Conservation (phyloP, 257 asterid genomes). For the Petunia axillaris region DNA sequence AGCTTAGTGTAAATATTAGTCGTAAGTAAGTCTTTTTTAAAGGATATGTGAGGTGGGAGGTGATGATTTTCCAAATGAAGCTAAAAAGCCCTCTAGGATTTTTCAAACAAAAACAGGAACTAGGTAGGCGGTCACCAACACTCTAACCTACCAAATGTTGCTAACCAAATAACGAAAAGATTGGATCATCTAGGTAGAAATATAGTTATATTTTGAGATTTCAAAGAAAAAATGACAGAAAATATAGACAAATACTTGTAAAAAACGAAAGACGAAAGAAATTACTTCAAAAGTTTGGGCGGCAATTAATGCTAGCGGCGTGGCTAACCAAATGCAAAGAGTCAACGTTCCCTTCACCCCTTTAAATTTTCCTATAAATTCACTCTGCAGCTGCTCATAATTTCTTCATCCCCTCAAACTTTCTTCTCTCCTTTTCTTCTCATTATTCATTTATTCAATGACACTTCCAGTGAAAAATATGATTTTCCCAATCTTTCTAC, state of each 20-base stretch:
- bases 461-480: slow-evolving; percentile 42
- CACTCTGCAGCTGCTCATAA: slow-evolving; percentile 31
- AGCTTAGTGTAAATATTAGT: too few species aligned
- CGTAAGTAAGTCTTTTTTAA: too few species aligned
- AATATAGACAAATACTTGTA: neutral
- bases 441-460: slow-evolving; percentile 23
- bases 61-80: neutral
- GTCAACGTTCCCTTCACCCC: neutral
- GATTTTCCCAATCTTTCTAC: slow-evolving; percentile 67
- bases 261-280: slow-evolving; percentile 15
- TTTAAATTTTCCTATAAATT: slow-evolving; percentile 53
- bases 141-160: slow-evolving; percentile 32
- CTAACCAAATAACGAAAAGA: slow-evolving; percentile 13
- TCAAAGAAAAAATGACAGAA: neutral
- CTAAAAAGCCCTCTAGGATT: neutral
- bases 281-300: slow-evolving; percentile 29
- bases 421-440: neutral
- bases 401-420: slow-evolving; percentile 34
- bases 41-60: neutral
- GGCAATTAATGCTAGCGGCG: slow-evolving; percentile 60
- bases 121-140: slow-evolving; percentile 40
- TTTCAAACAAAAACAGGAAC: slow-evolving; percentile 18
- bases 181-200: neutral
- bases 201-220: neutral
- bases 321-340: slow-evolving; percentile 50